Evolutionary conservation across 352 stramenopile species (phyloP), one percentile per base, ranked within the genome.

Genomic region (Phytophthora megakarya): DNA sequence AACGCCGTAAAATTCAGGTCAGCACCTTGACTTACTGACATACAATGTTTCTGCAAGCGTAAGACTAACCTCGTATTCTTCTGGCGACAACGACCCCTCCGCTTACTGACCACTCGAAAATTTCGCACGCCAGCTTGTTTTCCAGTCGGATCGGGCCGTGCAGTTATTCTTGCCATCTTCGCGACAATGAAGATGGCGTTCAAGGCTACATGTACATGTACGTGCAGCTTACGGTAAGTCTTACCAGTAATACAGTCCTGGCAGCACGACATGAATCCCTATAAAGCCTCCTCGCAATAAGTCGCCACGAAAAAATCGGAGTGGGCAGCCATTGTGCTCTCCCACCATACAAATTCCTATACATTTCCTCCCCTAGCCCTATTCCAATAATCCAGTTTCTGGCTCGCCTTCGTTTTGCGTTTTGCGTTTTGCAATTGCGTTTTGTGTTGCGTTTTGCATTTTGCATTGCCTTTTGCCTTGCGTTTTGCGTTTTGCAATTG

Each of bases 121-220:
- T 61, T 66, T 70, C 46, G 47, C 61, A 66, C 54, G 61, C 46
- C 61, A 70, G 38, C 19, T 39, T 65, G 54, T 70, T 70, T 69
- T 62, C 56, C 33, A 19, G 32, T 6, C 10, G 9, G 45, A 51
- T 57, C 39, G 42, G 50, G 6, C 26, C 28, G 48, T 61, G 16
- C 12, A 28, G 42, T 43, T 47, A 23, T n/a, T n/a, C n/a, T n/a
- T n/a, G 40, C 19, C 39, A 43, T 45, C 28, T 22, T 63, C 30
- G 18, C 38, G 9, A 19, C 43, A 51, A 43, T 56, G 43, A 35
- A 11, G n/a, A n/a, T n/a, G n/a, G n/a, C n/a, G n/a, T n/a, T n/a
- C n/a, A n/a, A n/a, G n/a, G 22, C 30, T 18, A 23, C 39, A 45
- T 15, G n/a, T n/a, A n/a, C n/a, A n/a, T n/a, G n/a, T n/a, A n/a